Evolutionary conservation across 2,329 filamentous ascomycete species (phyloP), one percentile per base, ranked within the genome.

Genomic region (Aspergillus hortae): DNA sequence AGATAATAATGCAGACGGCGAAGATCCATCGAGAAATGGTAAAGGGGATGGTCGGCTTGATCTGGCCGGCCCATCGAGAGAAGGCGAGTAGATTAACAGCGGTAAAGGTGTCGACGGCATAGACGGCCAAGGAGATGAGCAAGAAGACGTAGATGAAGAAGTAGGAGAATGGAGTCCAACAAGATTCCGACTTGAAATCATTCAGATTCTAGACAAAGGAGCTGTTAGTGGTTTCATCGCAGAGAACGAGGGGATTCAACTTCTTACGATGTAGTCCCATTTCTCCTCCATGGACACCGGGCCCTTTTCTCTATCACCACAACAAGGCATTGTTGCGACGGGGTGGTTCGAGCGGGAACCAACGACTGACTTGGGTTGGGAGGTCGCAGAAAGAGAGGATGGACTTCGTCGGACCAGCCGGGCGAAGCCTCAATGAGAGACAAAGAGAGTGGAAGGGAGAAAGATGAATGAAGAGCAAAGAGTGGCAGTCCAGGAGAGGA

Each of bases 11-110:
- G 69, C 92, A 96, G 51, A 84, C 83, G 25, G 90, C 88, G 69
- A 97, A 99, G 68, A 99, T 92, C 91, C 92, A 96, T 75, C 94
- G 95, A 11, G 90, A 88, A 49, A 92, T 82, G 45, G 83, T 76
- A 65, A 95, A 84, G 3, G 85, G 82, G 58, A 97, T 87, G 38
- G 83, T 81, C 1, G 91, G 91, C 61, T 90, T 75, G 61, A 97
- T 88, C 60, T 89, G 81, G 48, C 88, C 90, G 1, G 90, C 89
- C 92, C 92, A 97, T 54, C 84, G 84, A 74, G 95, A 84, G 74
- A 96, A 96, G 51, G 82, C 88, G 46, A 99, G 81, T 38, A 99
- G 79, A 57, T 96, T 95, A 74, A 96, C 82, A 56, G 92, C 92
- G 4, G 92, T 96, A 68, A 96, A 97, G 55, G 86, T 91, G 74